Evolutionary conservation across 495 filamentous ascomycete species (phyloP).

Genomic region (Hypoxylon intermedium): DNA sequence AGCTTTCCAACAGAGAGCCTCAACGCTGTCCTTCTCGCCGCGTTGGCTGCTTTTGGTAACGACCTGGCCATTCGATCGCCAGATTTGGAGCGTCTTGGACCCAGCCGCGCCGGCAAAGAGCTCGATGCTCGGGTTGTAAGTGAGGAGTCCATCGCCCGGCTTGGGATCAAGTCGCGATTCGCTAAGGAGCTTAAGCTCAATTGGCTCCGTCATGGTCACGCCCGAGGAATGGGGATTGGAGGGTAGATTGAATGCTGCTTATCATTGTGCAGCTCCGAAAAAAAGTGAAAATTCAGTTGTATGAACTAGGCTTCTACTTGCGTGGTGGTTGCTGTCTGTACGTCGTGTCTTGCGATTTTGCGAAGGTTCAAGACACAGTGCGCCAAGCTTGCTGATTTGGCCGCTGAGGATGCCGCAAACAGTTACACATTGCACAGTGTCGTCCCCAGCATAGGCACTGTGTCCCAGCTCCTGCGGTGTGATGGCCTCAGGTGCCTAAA

Average conservation of each 20-base stretch:
- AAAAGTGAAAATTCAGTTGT: background rate
- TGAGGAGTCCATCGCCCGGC: slow-evolving; percentile 55
- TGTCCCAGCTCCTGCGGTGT: background rate
- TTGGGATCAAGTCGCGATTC: slow-evolving; percentile 52
- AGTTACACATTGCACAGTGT: background rate
- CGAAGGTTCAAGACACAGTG: slow-evolving; percentile 22
- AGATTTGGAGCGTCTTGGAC: slow-evolving; percentile 72
- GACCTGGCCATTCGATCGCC: slow-evolving; percentile 52
- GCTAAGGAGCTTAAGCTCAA: slow-evolving; percentile 49
- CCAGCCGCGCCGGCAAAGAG: slow-evolving; percentile 76
- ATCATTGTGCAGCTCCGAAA: slow-evolving; percentile 25
- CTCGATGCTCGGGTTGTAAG: slow-evolving; percentile 85
- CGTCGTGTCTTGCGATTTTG: background rate
- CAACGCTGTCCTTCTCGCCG: slow-evolving; percentile 59
- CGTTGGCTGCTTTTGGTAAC: slow-evolving; percentile 57
- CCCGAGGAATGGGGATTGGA: slow-evolving; percentile 12
- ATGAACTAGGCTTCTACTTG: background rate
- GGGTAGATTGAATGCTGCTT: slow-evolving; percentile 1
- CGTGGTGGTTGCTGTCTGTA: slow-evolving; percentile 11
- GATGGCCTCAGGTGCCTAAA: too few species aligned
- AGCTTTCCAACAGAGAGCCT: slow-evolving; percentile 74
- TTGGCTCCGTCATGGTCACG: slow-evolving; percentile 39
- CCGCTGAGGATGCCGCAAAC: background rate
- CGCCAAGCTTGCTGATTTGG: background rate
- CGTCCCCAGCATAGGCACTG: background rate